A percentile compares a stretch with the other conserved stretches of the same genome.
phyloP scores from a whole-genome alignment of 495 filamentous ascomycete genomes.

The Penicillium crystallinum region DNA sequence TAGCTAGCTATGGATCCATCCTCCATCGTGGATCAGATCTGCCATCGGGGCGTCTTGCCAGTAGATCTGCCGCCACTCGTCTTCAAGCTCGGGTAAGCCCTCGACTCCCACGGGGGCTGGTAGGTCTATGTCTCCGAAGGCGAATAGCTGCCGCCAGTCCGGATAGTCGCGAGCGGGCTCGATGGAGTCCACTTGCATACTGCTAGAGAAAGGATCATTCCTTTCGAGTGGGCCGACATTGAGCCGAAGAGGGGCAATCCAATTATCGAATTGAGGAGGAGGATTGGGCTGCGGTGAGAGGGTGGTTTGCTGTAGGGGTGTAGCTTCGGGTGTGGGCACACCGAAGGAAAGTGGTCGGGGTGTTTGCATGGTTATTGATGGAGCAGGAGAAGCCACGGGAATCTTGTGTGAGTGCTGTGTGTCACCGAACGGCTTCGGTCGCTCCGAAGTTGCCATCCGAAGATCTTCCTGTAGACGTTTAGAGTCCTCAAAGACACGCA shows the following conservation, averaged over 20 bases:
- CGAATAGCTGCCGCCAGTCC: slow-evolving; percentile 46
- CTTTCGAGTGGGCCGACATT: slow-evolving; percentile 26
- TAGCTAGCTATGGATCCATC: slow-evolving; percentile 33
- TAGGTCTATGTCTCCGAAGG: slow-evolving; percentile 39
- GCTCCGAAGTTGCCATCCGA: slow-evolving; percentile 33
- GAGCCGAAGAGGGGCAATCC: slow-evolving; percentile 31
- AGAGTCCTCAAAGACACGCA: slow-evolving; percentile 45
- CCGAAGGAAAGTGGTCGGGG: slow-evolving; percentile 29
- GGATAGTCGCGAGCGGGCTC: slow-evolving; percentile 36
- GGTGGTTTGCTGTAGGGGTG: slow-evolving; percentile 20
- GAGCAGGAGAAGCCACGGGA: slow-evolving; percentile 16
- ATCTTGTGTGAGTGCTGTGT: slow-evolving; percentile 16
- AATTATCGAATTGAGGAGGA: slow-evolving; percentile 33
- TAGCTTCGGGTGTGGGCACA: slow-evolving; percentile 35
- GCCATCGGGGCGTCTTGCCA: slow-evolving; percentile 45
- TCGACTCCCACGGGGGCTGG: slow-evolving; percentile 38
- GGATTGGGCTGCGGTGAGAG: slow-evolving; percentile 23
- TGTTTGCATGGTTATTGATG: slow-evolving; percentile 19
- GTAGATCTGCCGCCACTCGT: slow-evolving; percentile 47
- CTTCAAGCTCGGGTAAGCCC: slow-evolving; percentile 39
- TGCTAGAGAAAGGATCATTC: slow-evolving; percentile 21
- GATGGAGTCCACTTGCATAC: slow-evolving; percentile 30
- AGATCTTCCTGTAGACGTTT: slow-evolving; percentile 44
- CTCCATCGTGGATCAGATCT: slow-evolving; percentile 40
- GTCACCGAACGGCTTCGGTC: slow-evolving; percentile 31